Base-by-base conservation (phyloP, 768 basidiomycete species). In the Tulasnella sp. region DNA sequence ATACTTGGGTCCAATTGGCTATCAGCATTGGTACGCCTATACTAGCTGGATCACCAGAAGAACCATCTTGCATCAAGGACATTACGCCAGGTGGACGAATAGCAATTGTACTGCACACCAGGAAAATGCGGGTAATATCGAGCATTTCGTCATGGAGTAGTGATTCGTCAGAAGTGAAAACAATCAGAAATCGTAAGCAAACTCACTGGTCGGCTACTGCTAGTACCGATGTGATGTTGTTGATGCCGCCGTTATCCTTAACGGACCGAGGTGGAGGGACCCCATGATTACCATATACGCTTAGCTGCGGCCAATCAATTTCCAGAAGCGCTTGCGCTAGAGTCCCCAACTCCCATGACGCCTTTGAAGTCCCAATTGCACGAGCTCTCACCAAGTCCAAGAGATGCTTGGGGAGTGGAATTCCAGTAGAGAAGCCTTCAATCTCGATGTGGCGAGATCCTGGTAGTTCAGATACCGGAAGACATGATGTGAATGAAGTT, bases 11-110 rank as follows among this genome's bases (percentile, higher is more conserved):
- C 72, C 73, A 75, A 56, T 77, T 74, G n/a, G 75, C 74, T 12
- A 77, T 62, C 31, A 87, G 69, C 20, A 86, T 76, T 0, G 79
- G 72, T 28, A 82, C 71, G 2, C 84, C 86, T n/a, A 83, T 72
- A 6, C 78, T 80, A 0, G 87, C 76, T 0, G 89, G 88, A 60
- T 93, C 90, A 0, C 70, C 79, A 0, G 79, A 83, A 13, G 81
- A 79, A 34, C 72, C 69, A 27, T 79, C 76, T 37, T 74, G 71
- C 19, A 56, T 39, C n/a, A 56, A 29, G n/a, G 48, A 42, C 19
- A 29, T 40, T 4, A 33, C 19, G 9, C 34, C 45, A 6, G 19
- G 10, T 20, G 52, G 49, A 10, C 49, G 37, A 6, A 51, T 51
- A 12, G 49, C 49, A 24, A 51, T 51, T 5, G 33, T 34, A 31